Percentiles rank a stretch among this genome's conserved stretches.
These are phyloP conservation scores for Termitomyces heimii DNA, from an alignment of 768 basidiomycete genomes.

Conservation along the genomic window DNA sequence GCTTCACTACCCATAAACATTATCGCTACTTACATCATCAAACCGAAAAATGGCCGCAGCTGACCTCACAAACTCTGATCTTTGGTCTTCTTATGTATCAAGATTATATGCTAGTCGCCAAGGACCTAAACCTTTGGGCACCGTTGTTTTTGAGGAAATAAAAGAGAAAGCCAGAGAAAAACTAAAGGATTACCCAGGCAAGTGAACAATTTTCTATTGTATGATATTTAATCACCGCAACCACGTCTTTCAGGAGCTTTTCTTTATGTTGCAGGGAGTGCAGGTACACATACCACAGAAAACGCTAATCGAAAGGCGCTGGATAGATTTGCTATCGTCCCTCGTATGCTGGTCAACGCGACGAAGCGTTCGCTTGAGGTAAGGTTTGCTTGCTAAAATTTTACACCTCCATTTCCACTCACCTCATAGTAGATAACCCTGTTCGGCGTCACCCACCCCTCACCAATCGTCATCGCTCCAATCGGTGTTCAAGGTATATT, in stretches of 20 bases:
- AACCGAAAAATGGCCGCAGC: neutral
- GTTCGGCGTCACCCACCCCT: slow-evolving; percentile 58
- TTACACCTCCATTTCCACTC: neutral
- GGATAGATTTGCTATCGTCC: slow-evolving; percentile 68
- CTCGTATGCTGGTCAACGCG: slow-evolving; percentile 67
- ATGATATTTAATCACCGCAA: neutral
- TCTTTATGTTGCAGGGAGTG: slow-evolving; percentile 72
- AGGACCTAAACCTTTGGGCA: slow-evolving; percentile 45
- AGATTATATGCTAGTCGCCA: slow-evolving; percentile 32
- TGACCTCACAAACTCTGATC: neutral
- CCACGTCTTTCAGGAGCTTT: slow-evolving; percentile 43
- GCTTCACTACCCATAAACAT: neutral
- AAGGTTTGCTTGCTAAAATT: slow-evolving; percentile 5
- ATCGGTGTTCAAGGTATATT: slow-evolving; percentile 78
- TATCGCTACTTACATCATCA: neutral
- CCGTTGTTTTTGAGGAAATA: slow-evolving; percentile 55
- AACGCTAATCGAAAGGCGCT: slow-evolving; percentile 60
- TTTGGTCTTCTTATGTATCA: slow-evolving; percentile 37
- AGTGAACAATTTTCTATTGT: slow-evolving; percentile 9
- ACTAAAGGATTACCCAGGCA: slow-evolving; percentile 52
- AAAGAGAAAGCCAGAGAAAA: slow-evolving; percentile 62
- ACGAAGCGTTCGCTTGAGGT: slow-evolving; percentile 58
- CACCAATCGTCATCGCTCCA: slow-evolving; percentile 64
- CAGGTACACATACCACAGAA: slow-evolving; percentile 66
- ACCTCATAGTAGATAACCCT: slow-evolving; percentile 48